phyloP scores from a whole-genome alignment of 164 flowering plant species.

The Euptelea pleiosperma region DNA sequence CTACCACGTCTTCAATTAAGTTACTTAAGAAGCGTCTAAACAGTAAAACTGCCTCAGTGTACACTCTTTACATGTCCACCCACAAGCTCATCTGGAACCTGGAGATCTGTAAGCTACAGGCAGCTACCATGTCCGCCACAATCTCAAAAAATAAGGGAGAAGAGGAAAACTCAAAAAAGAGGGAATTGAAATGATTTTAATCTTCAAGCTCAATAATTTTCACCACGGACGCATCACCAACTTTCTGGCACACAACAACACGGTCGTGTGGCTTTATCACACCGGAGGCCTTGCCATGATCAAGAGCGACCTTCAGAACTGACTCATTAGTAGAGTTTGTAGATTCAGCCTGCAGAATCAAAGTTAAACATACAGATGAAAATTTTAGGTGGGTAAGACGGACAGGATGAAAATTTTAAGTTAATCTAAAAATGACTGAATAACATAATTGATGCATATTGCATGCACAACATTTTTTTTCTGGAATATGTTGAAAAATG shows the following conservation, averaged over 20 bases:
- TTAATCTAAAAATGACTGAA: no score
- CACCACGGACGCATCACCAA: conserved; percentile 62
- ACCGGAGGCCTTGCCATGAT: conserved; percentile 54
- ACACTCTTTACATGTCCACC: conserved; percentile 11
- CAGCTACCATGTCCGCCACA: neutral
- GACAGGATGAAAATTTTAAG: no score
- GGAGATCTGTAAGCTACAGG: neutral
- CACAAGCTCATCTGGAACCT: conserved; percentile 3
- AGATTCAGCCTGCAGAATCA: conserved; percentile 51
- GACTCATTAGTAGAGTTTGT: conserved; percentile 51
- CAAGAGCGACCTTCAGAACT: conserved; percentile 57
- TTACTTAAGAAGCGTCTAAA: neutral
- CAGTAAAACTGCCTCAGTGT: conserved; percentile 12
- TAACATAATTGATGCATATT: no score
- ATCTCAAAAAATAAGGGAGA: neutral
- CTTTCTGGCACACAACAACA: conserved; percentile 69
- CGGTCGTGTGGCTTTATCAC: conserved; percentile 61
- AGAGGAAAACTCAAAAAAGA: neutral
- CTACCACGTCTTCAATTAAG: no score
- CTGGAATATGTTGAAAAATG: no score
- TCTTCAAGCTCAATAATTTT: conserved; percentile 74
- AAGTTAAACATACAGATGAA: no score
- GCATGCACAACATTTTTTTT: no score
- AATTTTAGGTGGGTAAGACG: no score
- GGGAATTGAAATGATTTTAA: conserved; percentile 6